Base-by-base conservation (phyloP, 2,329 filamentous ascomycete species). In the Fusarium pseudocircinatum region DNA sequence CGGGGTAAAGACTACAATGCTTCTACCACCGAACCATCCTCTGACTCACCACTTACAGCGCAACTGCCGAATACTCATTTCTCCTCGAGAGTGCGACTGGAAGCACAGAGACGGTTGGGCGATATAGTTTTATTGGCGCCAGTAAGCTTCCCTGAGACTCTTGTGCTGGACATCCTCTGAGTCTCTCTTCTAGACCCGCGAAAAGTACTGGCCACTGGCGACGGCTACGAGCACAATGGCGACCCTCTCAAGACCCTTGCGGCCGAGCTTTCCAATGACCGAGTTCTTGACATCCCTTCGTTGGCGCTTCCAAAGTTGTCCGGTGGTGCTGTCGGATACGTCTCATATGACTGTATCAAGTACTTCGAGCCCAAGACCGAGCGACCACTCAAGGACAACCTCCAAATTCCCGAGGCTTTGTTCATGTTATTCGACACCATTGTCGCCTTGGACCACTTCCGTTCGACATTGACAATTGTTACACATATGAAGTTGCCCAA, bases 301-400 rank as follows among this genome's bases (percentile, higher is more conserved):
- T 85, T 98, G 78, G 89, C 89, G 77, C 87, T 99, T 42, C 96
- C 96, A 58, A 93, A 94, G 32, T 86, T 99, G 84, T 94, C 94
- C 1, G 96, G 95, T 44, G 96, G 96, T 56, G 96, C 95, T 18
- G 94, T 99, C 78, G 96, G 96, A 67, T 99, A 98, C 82, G 94
- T 98, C 11, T 95, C 95, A 60, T 99, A 99, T 80, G 96, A 99
- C 81, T 99, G 96, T 82, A 94, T 99, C 78, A 92, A 92, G 79
- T 98, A 98, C 84, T 99, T 99, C 77, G 96, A 99, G 86, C 96
- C 96, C 70, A 97, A 95, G 87, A 98, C 96, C n/a, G 92, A 91
- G 32, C 90, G 95, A 56, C 90, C 94, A 6, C 90, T 98, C 86
- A 92, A 96, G 83, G 96, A 99, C 83, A 89, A 97, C 36, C 88